phyloP scores from a whole-genome alignment of 2,329 filamentous ascomycete species.

The Capronia americana region DNA sequence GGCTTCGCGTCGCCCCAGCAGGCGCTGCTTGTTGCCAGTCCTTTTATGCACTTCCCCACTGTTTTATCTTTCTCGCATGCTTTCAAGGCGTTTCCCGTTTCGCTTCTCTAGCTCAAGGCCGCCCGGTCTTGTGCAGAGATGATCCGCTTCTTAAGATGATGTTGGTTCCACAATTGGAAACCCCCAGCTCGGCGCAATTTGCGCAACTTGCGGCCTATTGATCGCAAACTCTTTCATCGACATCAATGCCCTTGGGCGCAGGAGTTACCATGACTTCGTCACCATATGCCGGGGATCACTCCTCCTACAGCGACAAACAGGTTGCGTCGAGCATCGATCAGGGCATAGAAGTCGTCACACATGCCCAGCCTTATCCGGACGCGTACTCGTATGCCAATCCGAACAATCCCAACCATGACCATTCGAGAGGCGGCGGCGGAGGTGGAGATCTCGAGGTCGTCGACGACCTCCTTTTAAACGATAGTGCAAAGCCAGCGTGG shows the following conservation, averaged over 20 bases:
- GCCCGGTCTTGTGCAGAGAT: background rate
- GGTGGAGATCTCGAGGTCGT: conserved; percentile 3
- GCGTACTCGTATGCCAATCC: conserved; percentile 13
- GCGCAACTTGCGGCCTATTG: background rate
- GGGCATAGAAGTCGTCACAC: conserved; percentile 13
- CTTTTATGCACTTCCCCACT: background rate
- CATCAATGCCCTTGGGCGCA: background rate
- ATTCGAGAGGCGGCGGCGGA: conserved; percentile 1
- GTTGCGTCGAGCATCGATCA: conserved; percentile 12
- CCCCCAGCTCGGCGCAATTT: background rate
- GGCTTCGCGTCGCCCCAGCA: background rate
- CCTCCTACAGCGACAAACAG: conserved; percentile 20
- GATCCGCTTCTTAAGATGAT: background rate
- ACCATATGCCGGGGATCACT: background rate
- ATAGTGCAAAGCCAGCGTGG: conserved; percentile 8
- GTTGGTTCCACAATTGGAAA: background rate
- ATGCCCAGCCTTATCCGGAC: conserved; percentile 13
- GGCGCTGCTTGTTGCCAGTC: background rate
- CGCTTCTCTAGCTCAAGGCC: background rate
- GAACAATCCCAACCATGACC: conserved; percentile 12
- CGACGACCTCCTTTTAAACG: background rate
- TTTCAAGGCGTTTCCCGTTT: background rate
- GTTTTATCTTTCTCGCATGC: background rate
- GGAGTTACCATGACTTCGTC: background rate
- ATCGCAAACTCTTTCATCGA: background rate